Percentiles rank a stretch among this genome's conserved stretches.
phyloP scores from a whole-genome alignment of 257 asterid species.

The Fraxinus pennsylvanica region DNA sequence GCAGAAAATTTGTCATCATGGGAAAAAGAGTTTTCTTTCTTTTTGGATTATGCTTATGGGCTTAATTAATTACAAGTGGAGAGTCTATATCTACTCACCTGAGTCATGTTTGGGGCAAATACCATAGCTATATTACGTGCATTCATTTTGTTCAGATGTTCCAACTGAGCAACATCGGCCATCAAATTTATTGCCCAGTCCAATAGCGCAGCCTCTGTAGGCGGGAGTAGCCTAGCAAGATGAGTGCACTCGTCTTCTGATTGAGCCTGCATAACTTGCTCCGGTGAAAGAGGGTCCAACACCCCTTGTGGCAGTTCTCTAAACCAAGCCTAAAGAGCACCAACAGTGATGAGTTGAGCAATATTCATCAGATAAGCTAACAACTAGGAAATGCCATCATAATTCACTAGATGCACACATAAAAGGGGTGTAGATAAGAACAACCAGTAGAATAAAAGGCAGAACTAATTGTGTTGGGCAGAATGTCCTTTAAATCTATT shows the following conservation, averaged over 20 bases:
- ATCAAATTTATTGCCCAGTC: slow-evolving; percentile 67
- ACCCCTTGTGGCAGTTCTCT: slow-evolving; percentile 62
- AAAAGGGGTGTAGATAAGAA: too few species aligned
- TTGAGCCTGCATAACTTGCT: slow-evolving; percentile 53
- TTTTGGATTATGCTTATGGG: neutral
- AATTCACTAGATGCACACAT: neutral
- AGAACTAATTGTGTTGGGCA: neutral
- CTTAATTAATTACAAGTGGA: neutral
- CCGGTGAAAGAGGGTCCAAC: slow-evolving; percentile 57
- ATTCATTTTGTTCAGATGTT: slow-evolving; percentile 59
- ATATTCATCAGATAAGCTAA: neutral
- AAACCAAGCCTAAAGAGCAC: slow-evolving; percentile 48
- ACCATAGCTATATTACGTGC: slow-evolving; percentile 66
- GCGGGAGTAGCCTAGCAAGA: slow-evolving; percentile 54
- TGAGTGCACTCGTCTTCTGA: slow-evolving; percentile 52
- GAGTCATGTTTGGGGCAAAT: slow-evolving; percentile 74
- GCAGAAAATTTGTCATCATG: neutral
- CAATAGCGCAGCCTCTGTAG: slow-evolving; percentile 58
- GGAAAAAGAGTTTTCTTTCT: neutral
- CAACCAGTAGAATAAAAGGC: neutral
- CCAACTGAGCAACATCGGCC: slow-evolving; percentile 67
- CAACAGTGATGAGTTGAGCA: neutral
- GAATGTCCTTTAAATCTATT: neutral
- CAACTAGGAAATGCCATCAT: neutral
- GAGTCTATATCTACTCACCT: slow-evolving; percentile 31